A percentile compares a stretch with the other conserved stretches of the same genome.
Evolutionary conservation across 2,329 filamentous ascomycete genomes (phyloP).

Genomic region (Sclerotinia borealis): DNA sequence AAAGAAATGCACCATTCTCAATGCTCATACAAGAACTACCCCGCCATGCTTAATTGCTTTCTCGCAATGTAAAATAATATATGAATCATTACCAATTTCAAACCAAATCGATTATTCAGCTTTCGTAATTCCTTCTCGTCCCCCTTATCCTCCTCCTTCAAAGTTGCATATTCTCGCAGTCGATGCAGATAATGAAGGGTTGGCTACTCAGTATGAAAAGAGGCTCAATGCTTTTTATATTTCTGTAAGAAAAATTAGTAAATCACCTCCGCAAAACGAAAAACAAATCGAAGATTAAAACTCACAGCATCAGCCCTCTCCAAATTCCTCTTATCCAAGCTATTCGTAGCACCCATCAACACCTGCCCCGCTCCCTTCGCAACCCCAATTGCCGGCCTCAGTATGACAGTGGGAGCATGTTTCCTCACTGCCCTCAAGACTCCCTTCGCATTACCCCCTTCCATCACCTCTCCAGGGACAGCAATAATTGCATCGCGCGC

Average conservation of each 20-base stretch:
- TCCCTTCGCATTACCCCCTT: slow-evolving; percentile 73
- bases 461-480: slow-evolving; percentile 85
- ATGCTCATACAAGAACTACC: slow-evolving; percentile 1
- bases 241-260: slow-evolving; percentile 23
- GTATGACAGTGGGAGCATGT: slow-evolving; percentile 86
- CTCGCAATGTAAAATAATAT: not conserved
- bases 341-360: slow-evolving; percentile 85
- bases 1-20: not conserved
- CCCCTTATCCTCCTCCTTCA: not conserved
- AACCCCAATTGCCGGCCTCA: slow-evolving; percentile 84
- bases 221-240: slow-evolving; percentile 33
- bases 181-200: not conserved
- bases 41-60: not conserved
- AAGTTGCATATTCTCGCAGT: not conserved
- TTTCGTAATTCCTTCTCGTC: not conserved
- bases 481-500: slow-evolving; percentile 90
- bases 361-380: slow-evolving; percentile 85
- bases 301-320: slow-evolving; percentile 84
- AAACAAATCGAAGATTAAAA: slow-evolving; percentile 28
- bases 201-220: not conserved
- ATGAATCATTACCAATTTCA: not conserved
- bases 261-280: slow-evolving; percentile 5
- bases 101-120: not conserved
- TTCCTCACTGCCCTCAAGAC: slow-evolving; percentile 72
- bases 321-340: slow-evolving; percentile 75